Conservation (phyloP, 768 basidiomycete genomes). For the Phylloporus sp. region DNA sequence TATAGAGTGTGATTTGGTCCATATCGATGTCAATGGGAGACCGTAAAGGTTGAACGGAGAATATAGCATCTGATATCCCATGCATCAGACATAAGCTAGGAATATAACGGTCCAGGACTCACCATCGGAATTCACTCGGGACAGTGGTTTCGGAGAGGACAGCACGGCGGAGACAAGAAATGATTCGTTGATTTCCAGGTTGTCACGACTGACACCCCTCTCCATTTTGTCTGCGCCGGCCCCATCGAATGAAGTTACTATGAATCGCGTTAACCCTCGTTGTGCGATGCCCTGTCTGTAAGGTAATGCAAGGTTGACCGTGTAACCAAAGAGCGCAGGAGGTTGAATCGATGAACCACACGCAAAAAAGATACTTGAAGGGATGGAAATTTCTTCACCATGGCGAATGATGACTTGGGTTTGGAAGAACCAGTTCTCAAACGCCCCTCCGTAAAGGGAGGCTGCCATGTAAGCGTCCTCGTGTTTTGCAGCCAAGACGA, state of each 20-base stretch:
- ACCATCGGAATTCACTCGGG: slow-evolving; percentile 7
- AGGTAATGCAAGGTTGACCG: slow-evolving; percentile 62
- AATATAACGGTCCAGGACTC: background rate
- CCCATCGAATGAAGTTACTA: slow-evolving; percentile 38
- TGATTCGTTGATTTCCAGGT: slow-evolving; percentile 66
- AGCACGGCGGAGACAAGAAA: slow-evolving; percentile 60
- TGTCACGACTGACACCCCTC: slow-evolving; percentile 30
- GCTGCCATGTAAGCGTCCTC: slow-evolving; percentile 45
- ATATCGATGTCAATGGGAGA: slow-evolving; percentile 31
- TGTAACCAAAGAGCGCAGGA: slow-evolving; percentile 36
- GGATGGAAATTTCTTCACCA: slow-evolving; percentile 38
- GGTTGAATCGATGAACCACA: slow-evolving; percentile 11
- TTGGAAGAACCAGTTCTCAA: slow-evolving; percentile 44
- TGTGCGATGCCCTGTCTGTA: slow-evolving; percentile 65
- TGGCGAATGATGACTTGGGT: slow-evolving; percentile 49
- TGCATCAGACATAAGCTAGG: background rate
- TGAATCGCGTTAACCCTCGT: slow-evolving; percentile 48
- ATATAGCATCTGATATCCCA: slow-evolving; percentile 13
- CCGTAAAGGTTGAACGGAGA: slow-evolving; percentile 32
- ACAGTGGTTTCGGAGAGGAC: slow-evolving; percentile 15
- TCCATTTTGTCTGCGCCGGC: slow-evolving; percentile 6
- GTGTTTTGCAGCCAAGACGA: slow-evolving; percentile 51
- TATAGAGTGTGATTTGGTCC: slow-evolving; percentile 57
- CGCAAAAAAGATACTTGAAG: slow-evolving; percentile 15
- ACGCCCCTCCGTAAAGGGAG: slow-evolving; percentile 25